These are phyloP conservation scores for Senecio squalidus DNA, from an alignment of 140 eudicot species.

Conservation along the genomic window DNA sequence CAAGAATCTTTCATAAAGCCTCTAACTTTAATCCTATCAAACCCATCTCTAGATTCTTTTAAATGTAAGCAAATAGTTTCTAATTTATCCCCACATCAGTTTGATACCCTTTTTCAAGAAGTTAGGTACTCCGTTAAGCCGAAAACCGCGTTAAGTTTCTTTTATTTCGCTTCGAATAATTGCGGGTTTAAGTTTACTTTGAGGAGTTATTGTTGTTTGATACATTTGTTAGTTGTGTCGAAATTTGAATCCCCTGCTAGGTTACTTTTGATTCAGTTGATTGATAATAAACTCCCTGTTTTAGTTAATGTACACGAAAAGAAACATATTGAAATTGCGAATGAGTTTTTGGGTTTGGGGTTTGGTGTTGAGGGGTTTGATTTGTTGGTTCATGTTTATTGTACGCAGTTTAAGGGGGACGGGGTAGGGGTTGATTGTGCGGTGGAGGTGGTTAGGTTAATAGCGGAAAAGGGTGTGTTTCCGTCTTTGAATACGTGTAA, in stretches of 20 bases:
- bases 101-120: slow-evolving; percentile 49
- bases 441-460: slow-evolving; percentile 39
- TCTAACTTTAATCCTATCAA: slow-evolving; percentile 60
- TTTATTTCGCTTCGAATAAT: slow-evolving; percentile 36
- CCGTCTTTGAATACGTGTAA: slow-evolving; percentile 67
- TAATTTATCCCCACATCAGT: slow-evolving; percentile 44
- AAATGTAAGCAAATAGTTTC: slow-evolving; percentile 48
- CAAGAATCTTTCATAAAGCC: slow-evolving; percentile 26
- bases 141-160: slow-evolving; percentile 49
- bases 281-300: slow-evolving; percentile 54
- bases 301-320: slow-evolving; percentile 16
- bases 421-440: slow-evolving; percentile 49
- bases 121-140: slow-evolving; percentile 43
- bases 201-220: slow-evolving; percentile 59
- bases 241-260: slow-evolving; percentile 55
- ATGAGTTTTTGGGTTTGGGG: slow-evolving; percentile 19
- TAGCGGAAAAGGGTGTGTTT: slow-evolving; percentile 42
- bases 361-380: slow-evolving; percentile 31
- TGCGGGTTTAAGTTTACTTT: slow-evolving; percentile 50
- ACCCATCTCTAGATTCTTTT: slow-evolving; percentile 43
- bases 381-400: slow-evolving; percentile 66
- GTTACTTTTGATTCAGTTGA: slow-evolving; percentile 56
- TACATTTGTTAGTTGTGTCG: slow-evolving; percentile 52
- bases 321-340: slow-evolving; percentile 52
- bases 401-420: slow-evolving; percentile 40